Evolutionary conservation across 2,329 filamentous ascomycete species (phyloP), one percentile per base, ranked within the genome.

Genomic region (Hypocrella siamensis): DNA sequence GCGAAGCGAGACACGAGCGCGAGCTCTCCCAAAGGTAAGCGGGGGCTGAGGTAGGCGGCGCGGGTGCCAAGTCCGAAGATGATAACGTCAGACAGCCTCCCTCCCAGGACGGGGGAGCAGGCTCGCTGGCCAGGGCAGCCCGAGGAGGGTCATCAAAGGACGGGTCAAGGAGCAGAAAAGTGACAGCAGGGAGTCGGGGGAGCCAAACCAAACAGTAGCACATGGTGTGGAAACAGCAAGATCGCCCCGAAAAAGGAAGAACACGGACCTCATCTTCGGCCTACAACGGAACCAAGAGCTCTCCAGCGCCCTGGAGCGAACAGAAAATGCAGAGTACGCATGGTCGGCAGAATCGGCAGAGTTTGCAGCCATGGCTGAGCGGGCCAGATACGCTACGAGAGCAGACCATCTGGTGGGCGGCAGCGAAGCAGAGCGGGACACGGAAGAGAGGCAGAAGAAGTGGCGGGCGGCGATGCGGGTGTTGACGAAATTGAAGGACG

Each of bases 271-370:
- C 1, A 34, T 45, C 2, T 46, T 46, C n/a, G 43, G 43, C n/a
- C 35, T 46, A 10, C 33, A 31, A 3, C 36, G 39, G n/a, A 26
- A 38, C 12, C 38, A 40, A 2, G 34, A 27, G 6, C 32, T 46
- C 4, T 9, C 30, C 3, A 21, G 32, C 3, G 31, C 41, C 2
- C 35, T 35, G 5, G 22, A 26, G 6, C 37, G 38, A 16, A 28
- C 32, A 5, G 31, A 38, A 3, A 19, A 26, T 3, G 36, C 33
- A 3, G 34, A 39, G 10, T 48, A 45, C 28, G 41, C 46, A 16
- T 48, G 39, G 44, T 42, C 43, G 2, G 44, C 46, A 12, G 42
- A 42, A 4, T 17, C 32, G 7, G 45, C 46, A 2, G 32, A 28
- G 11, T 48, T 43, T 35, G 45, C 45, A 2, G 39, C 36, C 15